phyloP scores from a whole-genome alignment of 2,329 filamentous ascomycete species.

The Xylariaceae sp. region DNA sequence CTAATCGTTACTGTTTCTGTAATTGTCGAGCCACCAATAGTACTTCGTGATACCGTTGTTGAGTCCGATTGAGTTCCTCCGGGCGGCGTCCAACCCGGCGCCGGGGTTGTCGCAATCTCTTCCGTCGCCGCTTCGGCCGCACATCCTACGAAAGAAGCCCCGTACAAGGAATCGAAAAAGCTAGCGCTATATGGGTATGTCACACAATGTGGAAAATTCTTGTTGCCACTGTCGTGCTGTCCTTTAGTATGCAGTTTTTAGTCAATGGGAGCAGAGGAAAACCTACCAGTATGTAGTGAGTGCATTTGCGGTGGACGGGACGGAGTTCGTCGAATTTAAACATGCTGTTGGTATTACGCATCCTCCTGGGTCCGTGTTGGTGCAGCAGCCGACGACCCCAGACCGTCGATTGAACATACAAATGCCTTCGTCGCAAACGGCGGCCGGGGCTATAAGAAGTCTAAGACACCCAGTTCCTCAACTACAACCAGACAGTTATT shows the following conservation, averaged over 20 bases:
- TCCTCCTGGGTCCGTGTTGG: constrained; percentile 14
- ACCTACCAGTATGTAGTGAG: constrained; percentile 26
- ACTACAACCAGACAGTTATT: too few relatives aligned
- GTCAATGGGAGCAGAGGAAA: not conserved
- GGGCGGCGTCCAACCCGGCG: constrained; percentile 12
- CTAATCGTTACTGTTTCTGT: constrained; percentile 20
- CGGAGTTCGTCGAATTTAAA: constrained; percentile 20
- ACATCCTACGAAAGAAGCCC: constrained; percentile 27
- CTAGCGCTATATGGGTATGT: constrained; percentile 27
- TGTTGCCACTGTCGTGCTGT: constrained; percentile 18
- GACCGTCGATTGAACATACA: constrained; percentile 18
- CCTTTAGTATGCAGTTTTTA: constrained; percentile 13
- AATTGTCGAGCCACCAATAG: constrained; percentile 12
- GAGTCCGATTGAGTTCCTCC: not conserved
- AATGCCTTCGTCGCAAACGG: constrained; percentile 19
- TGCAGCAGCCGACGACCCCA: constrained; percentile 28
- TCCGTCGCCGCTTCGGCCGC: constrained; percentile 21
- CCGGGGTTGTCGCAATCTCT: constrained; percentile 22
- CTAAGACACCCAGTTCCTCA: constrained; percentile 4
- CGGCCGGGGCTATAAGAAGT: constrained; percentile 20
- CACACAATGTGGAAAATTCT: constrained; percentile 25
- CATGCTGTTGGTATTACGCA: constrained; percentile 29
- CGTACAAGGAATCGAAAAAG: constrained; percentile 25
- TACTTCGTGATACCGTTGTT: constrained; percentile 10
- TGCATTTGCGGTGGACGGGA: constrained; percentile 16